Conservation (phyloP, 2,329 filamentous ascomycete species). For the Venturia pyrina region DNA sequence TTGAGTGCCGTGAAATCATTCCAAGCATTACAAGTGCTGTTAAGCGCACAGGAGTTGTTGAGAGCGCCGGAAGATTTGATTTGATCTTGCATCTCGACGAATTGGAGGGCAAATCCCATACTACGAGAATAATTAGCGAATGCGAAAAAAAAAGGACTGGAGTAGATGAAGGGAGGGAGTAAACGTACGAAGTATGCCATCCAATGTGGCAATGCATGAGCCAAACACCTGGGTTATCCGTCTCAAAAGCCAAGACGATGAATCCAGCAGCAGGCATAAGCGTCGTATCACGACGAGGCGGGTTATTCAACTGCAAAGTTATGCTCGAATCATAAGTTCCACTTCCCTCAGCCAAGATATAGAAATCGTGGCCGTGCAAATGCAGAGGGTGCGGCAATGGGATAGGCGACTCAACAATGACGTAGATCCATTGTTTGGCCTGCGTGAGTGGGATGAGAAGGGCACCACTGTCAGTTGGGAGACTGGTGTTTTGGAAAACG, state of each 20-base stretch:
- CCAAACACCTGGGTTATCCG: slow-evolving; percentile 28
- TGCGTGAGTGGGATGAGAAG: slow-evolving; percentile 15
- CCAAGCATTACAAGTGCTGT: slow-evolving; percentile 11
- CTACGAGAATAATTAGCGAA: not conserved
- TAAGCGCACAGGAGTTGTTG: slow-evolving; percentile 5
- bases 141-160: not conserved
- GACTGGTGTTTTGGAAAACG: slow-evolving; percentile 24
- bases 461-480: slow-evolving; percentile 24
- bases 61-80: slow-evolving; percentile 9
- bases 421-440: slow-evolving; percentile 9
- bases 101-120: slow-evolving; percentile 14
- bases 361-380: slow-evolving; percentile 12
- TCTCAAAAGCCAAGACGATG: slow-evolving; percentile 25
- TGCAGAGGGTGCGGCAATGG: slow-evolving; percentile 14
- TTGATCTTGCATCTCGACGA: slow-evolving; percentile 12
- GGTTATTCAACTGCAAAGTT: slow-evolving; percentile 21
- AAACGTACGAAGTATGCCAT: slow-evolving; percentile 14
- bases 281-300: slow-evolving; percentile 24
- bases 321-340: slow-evolving; percentile 18
- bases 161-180: not conserved
- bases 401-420: slow-evolving; percentile 12
- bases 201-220: slow-evolving; percentile 30
- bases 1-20: not conserved
- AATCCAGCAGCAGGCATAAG: slow-evolving; percentile 23
- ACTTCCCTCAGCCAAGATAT: slow-evolving; percentile 20